Conservation (phyloP, 306 rosid species). For the Albizia julibrissin region DNA sequence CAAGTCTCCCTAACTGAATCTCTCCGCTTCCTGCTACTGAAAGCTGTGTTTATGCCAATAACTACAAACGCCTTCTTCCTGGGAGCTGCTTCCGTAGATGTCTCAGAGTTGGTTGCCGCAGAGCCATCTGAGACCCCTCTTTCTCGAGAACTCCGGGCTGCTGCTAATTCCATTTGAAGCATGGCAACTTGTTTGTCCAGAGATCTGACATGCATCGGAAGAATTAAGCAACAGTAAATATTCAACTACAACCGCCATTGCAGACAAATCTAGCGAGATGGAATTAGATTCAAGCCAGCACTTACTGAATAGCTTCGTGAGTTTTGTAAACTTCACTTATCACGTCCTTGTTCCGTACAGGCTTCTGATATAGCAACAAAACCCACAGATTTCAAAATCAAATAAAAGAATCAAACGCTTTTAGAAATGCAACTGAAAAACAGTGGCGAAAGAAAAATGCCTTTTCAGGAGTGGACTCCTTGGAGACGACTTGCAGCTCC, state of each 20-base stretch:
- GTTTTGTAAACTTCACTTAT: slow-evolving; percentile 69
- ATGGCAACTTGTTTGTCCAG: slow-evolving; percentile 82
- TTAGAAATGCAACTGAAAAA: not conserved
- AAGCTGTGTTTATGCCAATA: slow-evolving; percentile 97
- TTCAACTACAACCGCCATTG: slow-evolving; percentile 7
- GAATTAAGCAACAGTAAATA: slow-evolving; percentile 25
- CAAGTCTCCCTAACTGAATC: slow-evolving; percentile 98
- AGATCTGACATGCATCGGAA: slow-evolving; percentile 62
- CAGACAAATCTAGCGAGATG: slow-evolving; percentile 32
- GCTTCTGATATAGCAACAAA: slow-evolving; percentile 47
- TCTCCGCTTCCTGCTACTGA: slow-evolving; percentile 93
- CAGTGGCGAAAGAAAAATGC: slow-evolving; percentile 23
- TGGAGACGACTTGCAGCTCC: slow-evolving; percentile 71
- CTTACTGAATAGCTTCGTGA: slow-evolving; percentile 94
- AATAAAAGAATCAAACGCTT: not conserved
- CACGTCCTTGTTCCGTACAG: slow-evolving; percentile 52
- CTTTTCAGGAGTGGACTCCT: slow-evolving; percentile 60
- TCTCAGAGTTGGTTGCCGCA: slow-evolving; percentile 26
- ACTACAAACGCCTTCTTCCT: slow-evolving; percentile 81
- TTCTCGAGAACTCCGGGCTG: slow-evolving; percentile 70
- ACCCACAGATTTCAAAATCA: not conserved
- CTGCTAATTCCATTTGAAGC: slow-evolving; percentile 83
- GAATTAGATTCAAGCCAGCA: slow-evolving; percentile 34
- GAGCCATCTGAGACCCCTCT: slow-evolving; percentile 47
- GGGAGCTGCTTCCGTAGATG: slow-evolving; percentile 33